A percentile compares a stretch with the other conserved stretches of the same genome.
phyloP scores from a whole-genome alignment of 2,329 filamentous ascomycete species.

The Colletotrichum chrysophilum region DNA sequence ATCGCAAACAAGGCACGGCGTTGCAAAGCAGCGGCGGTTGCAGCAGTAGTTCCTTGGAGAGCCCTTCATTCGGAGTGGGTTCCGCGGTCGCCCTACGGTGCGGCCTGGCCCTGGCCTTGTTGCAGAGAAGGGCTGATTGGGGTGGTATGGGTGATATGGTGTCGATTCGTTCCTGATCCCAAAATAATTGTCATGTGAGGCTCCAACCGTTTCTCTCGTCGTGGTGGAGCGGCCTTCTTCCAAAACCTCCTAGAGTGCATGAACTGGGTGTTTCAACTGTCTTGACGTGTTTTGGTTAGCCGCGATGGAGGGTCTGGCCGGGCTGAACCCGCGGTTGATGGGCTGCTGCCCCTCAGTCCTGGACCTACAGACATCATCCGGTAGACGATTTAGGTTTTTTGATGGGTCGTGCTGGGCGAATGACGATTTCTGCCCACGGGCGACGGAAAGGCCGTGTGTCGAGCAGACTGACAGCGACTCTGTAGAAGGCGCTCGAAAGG shows the following conservation, averaged over 20 bases:
- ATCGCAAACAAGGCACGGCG: neutral
- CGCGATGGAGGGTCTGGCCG: neutral
- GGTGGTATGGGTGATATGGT: neutral
- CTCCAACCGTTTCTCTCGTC: neutral
- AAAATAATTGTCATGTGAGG: constrained; percentile 1
- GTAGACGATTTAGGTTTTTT: neutral
- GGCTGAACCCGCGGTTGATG: neutral
- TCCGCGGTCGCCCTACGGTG: neutral
- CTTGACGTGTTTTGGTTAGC: constrained; percentile 4
- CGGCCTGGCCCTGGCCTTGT: neutral
- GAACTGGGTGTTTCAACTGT: constrained; percentile 6
- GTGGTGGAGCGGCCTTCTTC: neutral
- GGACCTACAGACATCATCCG: neutral
- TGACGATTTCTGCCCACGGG: neutral
- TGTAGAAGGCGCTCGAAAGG: neutral
- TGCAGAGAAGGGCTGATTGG: neutral
- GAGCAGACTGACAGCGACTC: constrained; percentile 7
- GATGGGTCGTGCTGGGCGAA: neutral
- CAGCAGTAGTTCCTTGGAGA: neutral
- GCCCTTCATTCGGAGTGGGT: neutral
- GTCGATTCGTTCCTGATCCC: neutral
- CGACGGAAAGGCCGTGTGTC: neutral
- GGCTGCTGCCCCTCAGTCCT: neutral
- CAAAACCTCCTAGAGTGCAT: neutral
- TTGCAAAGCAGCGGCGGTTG: neutral